A percentile compares a stretch with the other conserved stretches of the same genome.
Conservation (phyloP, 2,329 filamentous ascomycete genomes). For the Aspergillus phoenicis region DNA sequence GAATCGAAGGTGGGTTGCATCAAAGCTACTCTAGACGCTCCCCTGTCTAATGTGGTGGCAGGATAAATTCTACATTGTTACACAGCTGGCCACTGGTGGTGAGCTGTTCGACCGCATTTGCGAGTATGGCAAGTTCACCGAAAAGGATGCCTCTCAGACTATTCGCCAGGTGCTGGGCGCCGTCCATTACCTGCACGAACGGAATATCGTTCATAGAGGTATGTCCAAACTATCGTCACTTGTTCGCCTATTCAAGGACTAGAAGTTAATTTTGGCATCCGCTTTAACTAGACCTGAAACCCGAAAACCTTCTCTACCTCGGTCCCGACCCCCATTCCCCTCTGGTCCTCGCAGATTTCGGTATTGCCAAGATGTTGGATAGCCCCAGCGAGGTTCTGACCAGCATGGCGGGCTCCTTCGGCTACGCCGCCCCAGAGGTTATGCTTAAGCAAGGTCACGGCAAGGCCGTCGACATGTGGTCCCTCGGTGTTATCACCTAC, state of each 20-base stretch:
- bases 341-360: slow-evolving; percentile 93
- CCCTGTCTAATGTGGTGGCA: slow-evolving; percentile 41
- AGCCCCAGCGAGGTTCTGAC: slow-evolving; percentile 87
- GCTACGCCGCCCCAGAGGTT: slow-evolving; percentile 95
- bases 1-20: slow-evolving; percentile 76
- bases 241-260: not conserved
- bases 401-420: slow-evolving; percentile 98
- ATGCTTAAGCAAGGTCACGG: slow-evolving; percentile 98
- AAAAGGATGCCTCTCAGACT: slow-evolving; percentile 94
- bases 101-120: slow-evolving; percentile 98
- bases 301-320: slow-evolving; percentile 94
- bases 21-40: not conserved
- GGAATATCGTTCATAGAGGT: slow-evolving; percentile 96
- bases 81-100: slow-evolving; percentile 90
- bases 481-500: slow-evolving; percentile 96
- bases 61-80: slow-evolving; percentile 99
- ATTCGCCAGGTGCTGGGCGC: slow-evolving; percentile 92
- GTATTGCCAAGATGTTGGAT: slow-evolving; percentile 97
- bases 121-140: slow-evolving; percentile 96
- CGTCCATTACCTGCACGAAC: slow-evolving; percentile 90
- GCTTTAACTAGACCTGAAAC: slow-evolving; percentile 76
- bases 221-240: slow-evolving; percentile 22
- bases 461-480: slow-evolving; percentile 99
- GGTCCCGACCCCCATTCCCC: slow-evolving; percentile 76
- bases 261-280: slow-evolving; percentile 6